phyloP scores from a whole-genome alignment of 2,329 filamentous ascomycete species.

The Thelonectria olida region DNA sequence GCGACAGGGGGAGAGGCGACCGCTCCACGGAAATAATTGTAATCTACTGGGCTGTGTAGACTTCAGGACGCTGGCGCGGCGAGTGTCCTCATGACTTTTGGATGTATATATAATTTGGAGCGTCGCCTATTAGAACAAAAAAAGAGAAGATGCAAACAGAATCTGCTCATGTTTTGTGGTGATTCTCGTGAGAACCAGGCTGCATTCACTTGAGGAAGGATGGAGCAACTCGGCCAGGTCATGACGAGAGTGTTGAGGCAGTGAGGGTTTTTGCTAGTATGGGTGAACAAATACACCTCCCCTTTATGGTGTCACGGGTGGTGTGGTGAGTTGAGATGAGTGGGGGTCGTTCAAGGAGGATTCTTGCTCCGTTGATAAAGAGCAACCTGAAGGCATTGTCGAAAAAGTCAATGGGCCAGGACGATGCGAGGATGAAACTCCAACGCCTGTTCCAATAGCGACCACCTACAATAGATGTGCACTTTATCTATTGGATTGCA shows the following conservation, averaged over 20 bases:
- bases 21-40: constrained; percentile 42
- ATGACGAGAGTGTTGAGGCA: constrained; percentile 11
- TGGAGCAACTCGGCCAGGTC: neutral
- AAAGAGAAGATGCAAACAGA: neutral
- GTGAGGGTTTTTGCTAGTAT: constrained; percentile 5
- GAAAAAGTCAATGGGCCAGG: constrained; percentile 4
- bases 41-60: constrained; percentile 34
- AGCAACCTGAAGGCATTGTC: neutral
- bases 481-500: neutral
- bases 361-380: constrained; percentile 13
- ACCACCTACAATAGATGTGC: neutral
- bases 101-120: constrained; percentile 24
- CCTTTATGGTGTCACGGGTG: neutral
- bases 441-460: neutral
- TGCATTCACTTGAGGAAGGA: neutral
- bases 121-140: neutral
- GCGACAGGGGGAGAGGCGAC: constrained; percentile 30
- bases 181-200: neutral
- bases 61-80: constrained; percentile 6
- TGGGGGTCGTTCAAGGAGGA: constrained; percentile 2
- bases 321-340: constrained; percentile 5
- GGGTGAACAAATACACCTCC: neutral
- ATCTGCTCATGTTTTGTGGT: neutral
- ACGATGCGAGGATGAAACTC: neutral
- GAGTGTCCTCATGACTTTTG: constrained; percentile 20